A percentile compares a stretch with the other conserved stretches of the same genome.
phyloP scores from a whole-genome alignment of 495 filamentous ascomycete genomes.

The Trichocladium antarcticum region DNA sequence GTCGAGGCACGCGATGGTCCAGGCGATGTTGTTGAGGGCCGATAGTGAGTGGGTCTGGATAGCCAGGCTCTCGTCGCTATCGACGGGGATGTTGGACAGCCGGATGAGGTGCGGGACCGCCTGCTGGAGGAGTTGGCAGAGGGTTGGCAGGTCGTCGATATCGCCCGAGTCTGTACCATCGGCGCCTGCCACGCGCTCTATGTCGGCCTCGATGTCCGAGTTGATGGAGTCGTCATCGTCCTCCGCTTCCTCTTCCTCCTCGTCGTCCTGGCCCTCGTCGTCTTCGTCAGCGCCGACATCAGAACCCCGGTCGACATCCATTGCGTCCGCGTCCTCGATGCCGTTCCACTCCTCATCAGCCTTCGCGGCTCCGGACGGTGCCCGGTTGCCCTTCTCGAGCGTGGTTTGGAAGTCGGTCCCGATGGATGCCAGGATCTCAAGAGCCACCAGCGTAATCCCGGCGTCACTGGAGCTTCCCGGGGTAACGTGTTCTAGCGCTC shows the following conservation, averaged over 20 bases:
- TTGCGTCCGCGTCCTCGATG: conserved; percentile 25
- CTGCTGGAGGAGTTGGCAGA: conserved; percentile 37
- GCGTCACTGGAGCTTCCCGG: conserved; percentile 15
- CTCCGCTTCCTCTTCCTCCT: conserved; percentile 25
- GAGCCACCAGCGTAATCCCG: conserved; percentile 36
- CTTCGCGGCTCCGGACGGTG: conserved; percentile 8
- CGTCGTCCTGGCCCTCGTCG: conserved; percentile 25
- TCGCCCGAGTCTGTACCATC: conserved; percentile 31
- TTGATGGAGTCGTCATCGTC: conserved; percentile 37
- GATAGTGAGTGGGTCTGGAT: conserved; percentile 39
- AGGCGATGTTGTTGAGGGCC: conserved; percentile 51
- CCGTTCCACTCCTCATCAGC: conserved; percentile 23
- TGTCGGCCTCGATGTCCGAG: conserved; percentile 43
- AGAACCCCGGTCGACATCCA: conserved; percentile 22
- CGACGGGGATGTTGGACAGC: conserved; percentile 23
- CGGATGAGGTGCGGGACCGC: conserved; percentile 41
- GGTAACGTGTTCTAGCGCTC: conserved; percentile 25
- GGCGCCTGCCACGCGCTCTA: conserved; percentile 44
- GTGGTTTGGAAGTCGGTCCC: conserved; percentile 42
- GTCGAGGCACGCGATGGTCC: conserved; percentile 44
- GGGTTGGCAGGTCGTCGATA: conserved; percentile 35
- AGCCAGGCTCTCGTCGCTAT: conserved; percentile 18
- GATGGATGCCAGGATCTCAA: conserved; percentile 50
- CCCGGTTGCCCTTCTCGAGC: conserved; percentile 29
- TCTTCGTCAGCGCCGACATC: conserved; percentile 26